phyloP scores from a whole-genome alignment of 495 filamentous ascomycete species.

The Usnea hakonensis region DNA sequence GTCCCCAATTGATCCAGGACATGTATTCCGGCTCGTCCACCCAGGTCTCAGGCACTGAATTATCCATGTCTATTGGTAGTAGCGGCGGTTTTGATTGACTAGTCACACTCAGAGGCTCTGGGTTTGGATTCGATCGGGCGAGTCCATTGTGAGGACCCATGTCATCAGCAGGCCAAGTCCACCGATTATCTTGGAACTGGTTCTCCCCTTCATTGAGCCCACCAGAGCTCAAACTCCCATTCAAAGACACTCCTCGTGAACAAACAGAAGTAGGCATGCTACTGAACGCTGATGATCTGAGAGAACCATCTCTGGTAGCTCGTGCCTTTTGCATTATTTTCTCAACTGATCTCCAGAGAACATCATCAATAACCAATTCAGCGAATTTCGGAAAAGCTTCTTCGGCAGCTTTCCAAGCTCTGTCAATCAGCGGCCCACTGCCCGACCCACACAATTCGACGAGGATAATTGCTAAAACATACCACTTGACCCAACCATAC shows the following conservation, averaged over 20 bases:
- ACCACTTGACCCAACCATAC: conserved; percentile 13
- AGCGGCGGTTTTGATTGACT: not conserved
- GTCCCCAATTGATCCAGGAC: conserved; percentile 9
- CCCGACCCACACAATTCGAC: conserved; percentile 8
- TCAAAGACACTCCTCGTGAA: not conserved
- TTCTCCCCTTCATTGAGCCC: not conserved
- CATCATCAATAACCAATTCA: not conserved
- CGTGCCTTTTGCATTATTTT: conserved; percentile 11
- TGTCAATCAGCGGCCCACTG: not conserved
- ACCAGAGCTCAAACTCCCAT: not conserved
- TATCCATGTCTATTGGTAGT: not conserved
- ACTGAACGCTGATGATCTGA: not conserved
- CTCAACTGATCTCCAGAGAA: not conserved
- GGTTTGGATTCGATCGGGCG: not conserved
- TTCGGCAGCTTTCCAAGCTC: conserved; percentile 10
- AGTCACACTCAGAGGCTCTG: not conserved
- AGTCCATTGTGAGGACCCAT: not conserved
- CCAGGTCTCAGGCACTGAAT: not conserved
- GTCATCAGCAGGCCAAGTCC: not conserved
- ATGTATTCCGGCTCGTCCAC: conserved; percentile 2
- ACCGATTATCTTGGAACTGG: not conserved
- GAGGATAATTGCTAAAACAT: conserved; percentile 10
- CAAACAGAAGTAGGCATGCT: not conserved
- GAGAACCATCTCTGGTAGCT: not conserved
- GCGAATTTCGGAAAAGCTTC: not conserved